Evolutionary conservation across 106 monocot genomes (phyloP), one percentile per base, ranked within the genome.

Genomic region (Hemerocallis citrina): DNA sequence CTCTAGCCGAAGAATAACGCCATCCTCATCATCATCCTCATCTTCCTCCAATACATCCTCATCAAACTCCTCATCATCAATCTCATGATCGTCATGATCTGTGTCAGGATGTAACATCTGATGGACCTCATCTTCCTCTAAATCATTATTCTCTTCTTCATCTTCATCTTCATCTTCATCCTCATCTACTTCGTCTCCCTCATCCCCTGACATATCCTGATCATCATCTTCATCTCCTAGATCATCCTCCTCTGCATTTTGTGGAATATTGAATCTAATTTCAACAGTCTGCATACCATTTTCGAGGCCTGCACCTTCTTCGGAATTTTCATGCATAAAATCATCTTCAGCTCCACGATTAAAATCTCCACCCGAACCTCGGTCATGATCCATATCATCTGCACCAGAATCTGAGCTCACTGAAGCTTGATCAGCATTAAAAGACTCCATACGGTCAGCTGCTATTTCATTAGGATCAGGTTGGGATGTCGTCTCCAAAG

Each of bases 71-170:
- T 94, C 98, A 43, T 87, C 86, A 49, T 99, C 98, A 81, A 99
- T 85, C 21, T 92, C 98, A 73, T 88, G 98, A 41, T 99, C 98
- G 66, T 99, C 88, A 45, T 85, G 98, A 67, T 99, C 98, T 16
- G 88, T 99, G 28, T 92, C 98, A 60, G 81, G 85, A 72, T 99
- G 98, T 34, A 84, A 82, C 80, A 99, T 78, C 52, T 73, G 88
- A 75, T 93, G 98, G 25, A 75, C 79, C 55, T 88, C 91, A 61
- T 84, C 98, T 69, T 87, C 98, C 67, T 88, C 92, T 61, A 91
- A 75, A 67, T 88, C 80, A 78, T 99, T 88, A 54, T 99, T 77
- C 56, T 92, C 61, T 42, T 62, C 93, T 30, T 81, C 89, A n/a
- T 50, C 59, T 1, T 59, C 59, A 4, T 94, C 93, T 3, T 93